Conservation (phyloP, 192 early-diverging fungal species). For the Obelidium mucronatum region DNA sequence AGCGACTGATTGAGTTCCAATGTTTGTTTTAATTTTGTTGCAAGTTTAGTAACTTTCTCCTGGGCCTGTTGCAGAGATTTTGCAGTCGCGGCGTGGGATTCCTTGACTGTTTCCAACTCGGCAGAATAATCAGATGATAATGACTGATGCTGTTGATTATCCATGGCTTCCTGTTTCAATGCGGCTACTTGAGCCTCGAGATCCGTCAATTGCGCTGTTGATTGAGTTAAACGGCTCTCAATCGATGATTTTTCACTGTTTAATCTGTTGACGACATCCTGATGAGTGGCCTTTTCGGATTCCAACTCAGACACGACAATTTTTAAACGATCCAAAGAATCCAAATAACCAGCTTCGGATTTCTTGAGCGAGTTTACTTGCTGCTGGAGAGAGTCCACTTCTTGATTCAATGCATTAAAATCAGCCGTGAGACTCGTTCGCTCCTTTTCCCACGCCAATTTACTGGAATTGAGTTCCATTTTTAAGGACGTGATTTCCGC, state of each 20-base stretch:
- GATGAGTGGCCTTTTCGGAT: too few relatives aligned
- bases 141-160: background rate
- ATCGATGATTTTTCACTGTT: background rate
- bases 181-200: background rate
- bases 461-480: background rate
- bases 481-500: background rate
- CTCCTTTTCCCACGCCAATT: background rate
- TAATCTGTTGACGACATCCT: background rate
- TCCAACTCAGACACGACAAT: background rate
- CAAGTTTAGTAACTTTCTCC: constrained; percentile 10
- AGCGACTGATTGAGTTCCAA: background rate
- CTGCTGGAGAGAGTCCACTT: background rate
- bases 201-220: background rate
- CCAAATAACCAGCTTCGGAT: background rate
- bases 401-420: background rate
- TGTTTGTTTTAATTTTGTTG: background rate
- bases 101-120: background rate
- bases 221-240: background rate
- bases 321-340: background rate
- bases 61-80: background rate
- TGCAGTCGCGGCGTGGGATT: background rate
- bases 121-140: too few relatives aligned
- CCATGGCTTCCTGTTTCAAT: background rate
- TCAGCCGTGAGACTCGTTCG: background rate
- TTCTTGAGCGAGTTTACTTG: background rate